These are phyloP conservation scores for Bauhinia variegata DNA, from an alignment of 306 rosid species.

Conservation along the genomic window DNA sequence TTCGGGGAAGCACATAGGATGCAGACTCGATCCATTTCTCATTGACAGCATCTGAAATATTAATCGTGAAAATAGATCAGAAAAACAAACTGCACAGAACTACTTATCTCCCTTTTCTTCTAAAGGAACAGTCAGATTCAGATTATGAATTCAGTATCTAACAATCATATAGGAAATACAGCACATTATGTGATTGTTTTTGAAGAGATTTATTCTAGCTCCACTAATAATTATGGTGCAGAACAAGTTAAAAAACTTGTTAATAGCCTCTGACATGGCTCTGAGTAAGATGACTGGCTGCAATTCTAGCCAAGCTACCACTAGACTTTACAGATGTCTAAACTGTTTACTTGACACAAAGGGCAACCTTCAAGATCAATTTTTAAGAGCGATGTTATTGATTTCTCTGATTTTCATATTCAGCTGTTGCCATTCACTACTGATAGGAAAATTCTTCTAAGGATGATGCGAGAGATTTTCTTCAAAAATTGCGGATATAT, in stretches of 20 bases:
- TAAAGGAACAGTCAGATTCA: too few relatives aligned
- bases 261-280: too few relatives aligned
- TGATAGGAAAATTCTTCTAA: background rate
- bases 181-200: too few relatives aligned
- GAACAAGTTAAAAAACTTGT: too few relatives aligned
- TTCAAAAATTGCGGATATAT: slow-evolving; percentile 3
- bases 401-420: too few relatives aligned
- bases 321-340: background rate
- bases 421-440: background rate
- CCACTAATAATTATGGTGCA: too few relatives aligned
- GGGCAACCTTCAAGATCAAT: too few relatives aligned
- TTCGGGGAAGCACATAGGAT: slow-evolving; percentile 73
- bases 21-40: slow-evolving; percentile 85
- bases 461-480: background rate
- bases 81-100: background rate
- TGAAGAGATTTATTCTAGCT: too few relatives aligned
- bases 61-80: slow-evolving; percentile 24
- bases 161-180: too few relatives aligned
- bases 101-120: background rate
- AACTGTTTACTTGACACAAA: too few relatives aligned
- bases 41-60: slow-evolving; percentile 82
- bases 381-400: background rate
- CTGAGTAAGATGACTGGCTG: too few relatives aligned
- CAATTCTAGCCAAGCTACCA: background rate
- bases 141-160: too few relatives aligned